A percentile compares a stretch with the other conserved stretches of the same genome.
Conservation (phyloP, 2,329 filamentous ascomycete genomes). For the Microcyclospora pomicola region DNA sequence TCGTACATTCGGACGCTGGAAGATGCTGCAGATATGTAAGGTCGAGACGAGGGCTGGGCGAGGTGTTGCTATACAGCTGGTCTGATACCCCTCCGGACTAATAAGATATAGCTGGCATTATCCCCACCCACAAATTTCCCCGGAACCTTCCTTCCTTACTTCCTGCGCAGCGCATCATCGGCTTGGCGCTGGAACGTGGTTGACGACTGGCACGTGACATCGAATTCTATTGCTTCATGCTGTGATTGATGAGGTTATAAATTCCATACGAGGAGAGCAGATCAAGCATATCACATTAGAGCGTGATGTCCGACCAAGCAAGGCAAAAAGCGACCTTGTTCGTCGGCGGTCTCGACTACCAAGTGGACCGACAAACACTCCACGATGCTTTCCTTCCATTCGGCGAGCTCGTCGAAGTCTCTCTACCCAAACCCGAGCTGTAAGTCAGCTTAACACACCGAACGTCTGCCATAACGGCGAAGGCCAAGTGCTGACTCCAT, state of each 20-base stretch:
- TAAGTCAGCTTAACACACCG: constrained; percentile 18
- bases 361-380: constrained; percentile 61
- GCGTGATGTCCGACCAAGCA: constrained; percentile 60
- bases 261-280: neutral
- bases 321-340: constrained; percentile 78
- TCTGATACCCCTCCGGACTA: no score
- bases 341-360: constrained; percentile 72
- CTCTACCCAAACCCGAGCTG: constrained; percentile 74
- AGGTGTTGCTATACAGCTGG: neutral
- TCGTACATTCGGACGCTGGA: constrained; percentile 2
- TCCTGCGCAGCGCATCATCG: neutral
- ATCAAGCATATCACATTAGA: neutral
- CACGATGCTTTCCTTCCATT: constrained; percentile 93
- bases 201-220: constrained; percentile 1
- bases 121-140: no score
- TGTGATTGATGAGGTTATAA: neutral
- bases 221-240: neutral
- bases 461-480: neutral
- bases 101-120: no score
- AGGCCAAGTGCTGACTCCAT: constrained; percentile 1
- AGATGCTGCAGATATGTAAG: constrained; percentile 2
- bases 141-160: no score
- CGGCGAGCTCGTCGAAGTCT: constrained; percentile 85
- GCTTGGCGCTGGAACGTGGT: neutral
- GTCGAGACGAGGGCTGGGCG: constrained; percentile 1